A percentile compares a stretch with the other conserved stretches of the same genome.
These are phyloP conservation scores for Hondaea fermentalgiana DNA, from an alignment of 108 stramenopile genomes.

Conservation along the genomic window DNA sequence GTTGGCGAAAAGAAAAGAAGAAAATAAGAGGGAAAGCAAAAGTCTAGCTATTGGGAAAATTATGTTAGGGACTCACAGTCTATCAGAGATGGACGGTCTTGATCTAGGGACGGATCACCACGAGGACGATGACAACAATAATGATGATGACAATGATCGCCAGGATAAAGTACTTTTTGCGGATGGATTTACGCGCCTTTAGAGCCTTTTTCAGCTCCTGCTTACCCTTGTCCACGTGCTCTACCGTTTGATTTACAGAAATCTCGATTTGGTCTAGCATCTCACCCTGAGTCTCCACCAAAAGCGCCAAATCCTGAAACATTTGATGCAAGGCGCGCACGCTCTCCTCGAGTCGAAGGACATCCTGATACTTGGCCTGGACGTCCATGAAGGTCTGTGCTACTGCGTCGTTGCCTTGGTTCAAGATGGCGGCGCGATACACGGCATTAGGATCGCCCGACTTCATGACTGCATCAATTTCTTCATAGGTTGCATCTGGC, in stretches of 20 bases:
- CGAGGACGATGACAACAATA: conserved; percentile 41
- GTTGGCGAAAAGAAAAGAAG: too few species aligned
- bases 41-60: background rate
- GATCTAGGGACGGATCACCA: conserved; percentile 35
- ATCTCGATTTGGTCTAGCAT: conserved; percentile 93
- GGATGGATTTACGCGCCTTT: conserved; percentile 72
- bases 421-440: conserved; percentile 66
- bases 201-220: conserved; percentile 76
- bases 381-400: conserved; percentile 75
- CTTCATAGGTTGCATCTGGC: conserved; percentile 89
- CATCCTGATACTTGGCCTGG: conserved; percentile 95
- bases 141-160: conserved; percentile 52
- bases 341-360: conserved; percentile 80
- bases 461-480: conserved; percentile 84
- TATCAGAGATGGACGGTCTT: background rate
- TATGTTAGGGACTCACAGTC: background rate
- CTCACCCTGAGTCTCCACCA: conserved; percentile 98
- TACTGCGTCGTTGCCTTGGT: conserved; percentile 79
- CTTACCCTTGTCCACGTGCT: conserved; percentile 91
- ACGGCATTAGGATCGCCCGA: conserved; percentile 73
- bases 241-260: conserved; percentile 81
- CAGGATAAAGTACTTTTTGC: conserved; percentile 82
- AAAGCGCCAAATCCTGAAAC: conserved; percentile 96
- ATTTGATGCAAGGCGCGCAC: conserved; percentile 97
- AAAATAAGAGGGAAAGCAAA: background rate